These are phyloP conservation scores for Barbatosphaeria neglecta DNA, from an alignment of 495 filamentous ascomycete species.

Conservation along the genomic window DNA sequence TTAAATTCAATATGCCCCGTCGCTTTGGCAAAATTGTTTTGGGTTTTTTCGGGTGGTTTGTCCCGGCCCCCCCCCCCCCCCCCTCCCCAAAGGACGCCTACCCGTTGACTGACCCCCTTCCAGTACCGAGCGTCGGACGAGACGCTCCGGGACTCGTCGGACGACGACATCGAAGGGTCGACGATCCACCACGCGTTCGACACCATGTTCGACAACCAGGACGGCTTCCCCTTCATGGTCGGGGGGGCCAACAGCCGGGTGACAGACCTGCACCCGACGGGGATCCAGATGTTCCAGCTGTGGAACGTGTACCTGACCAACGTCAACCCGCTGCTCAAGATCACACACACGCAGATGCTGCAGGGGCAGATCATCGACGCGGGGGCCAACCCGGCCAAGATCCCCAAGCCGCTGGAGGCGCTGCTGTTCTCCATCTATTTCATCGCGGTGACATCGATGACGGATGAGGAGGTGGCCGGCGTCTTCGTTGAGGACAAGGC, in stretches of 20 bases:
- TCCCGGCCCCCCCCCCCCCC: not conserved
- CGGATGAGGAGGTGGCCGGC: slow-evolving; percentile 36
- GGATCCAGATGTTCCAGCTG: slow-evolving; percentile 59
- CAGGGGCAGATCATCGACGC: slow-evolving; percentile 42
- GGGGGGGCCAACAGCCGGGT: slow-evolving; percentile 36
- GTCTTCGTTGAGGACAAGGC: slow-evolving; percentile 36
- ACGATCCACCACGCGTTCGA: slow-evolving; percentile 44
- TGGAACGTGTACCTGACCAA: slow-evolving; percentile 63
- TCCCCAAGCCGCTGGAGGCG: slow-evolving; percentile 37
- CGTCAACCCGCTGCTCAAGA: slow-evolving; percentile 58
- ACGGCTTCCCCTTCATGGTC: slow-evolving; percentile 50
- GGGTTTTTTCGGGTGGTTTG: no score
- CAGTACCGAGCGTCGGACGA: slow-evolving; percentile 32
- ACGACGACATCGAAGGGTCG: slow-evolving; percentile 46
- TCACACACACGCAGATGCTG: slow-evolving; percentile 53
- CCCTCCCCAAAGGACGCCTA: not conserved
- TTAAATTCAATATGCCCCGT: no score
- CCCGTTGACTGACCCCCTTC: not conserved
- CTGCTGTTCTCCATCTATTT: slow-evolving; percentile 49
- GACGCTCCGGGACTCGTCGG: slow-evolving; percentile 40
- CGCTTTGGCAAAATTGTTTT: no score
- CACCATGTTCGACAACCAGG: slow-evolving; percentile 37
- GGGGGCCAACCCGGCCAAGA: slow-evolving; percentile 31
- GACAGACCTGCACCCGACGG: slow-evolving; percentile 47
- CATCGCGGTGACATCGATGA: slow-evolving; percentile 38